Evolutionary conservation across 345 rosid species (phyloP).

Genomic region (Euphorbia tirucalli): DNA sequence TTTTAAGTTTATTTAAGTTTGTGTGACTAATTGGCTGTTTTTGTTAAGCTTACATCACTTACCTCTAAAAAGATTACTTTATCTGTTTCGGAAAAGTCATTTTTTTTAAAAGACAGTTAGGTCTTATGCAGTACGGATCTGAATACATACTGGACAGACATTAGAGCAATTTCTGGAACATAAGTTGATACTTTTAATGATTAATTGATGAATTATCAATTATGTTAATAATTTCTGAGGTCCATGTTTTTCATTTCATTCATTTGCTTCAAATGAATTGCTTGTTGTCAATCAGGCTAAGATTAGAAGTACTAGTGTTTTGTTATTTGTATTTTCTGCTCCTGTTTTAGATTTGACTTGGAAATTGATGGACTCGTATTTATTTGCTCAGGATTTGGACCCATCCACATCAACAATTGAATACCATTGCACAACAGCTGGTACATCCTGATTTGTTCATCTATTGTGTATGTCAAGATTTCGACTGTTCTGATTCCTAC

Average conservation of each 20-base stretch:
- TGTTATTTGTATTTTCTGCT: neutral
- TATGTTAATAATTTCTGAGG: neutral
- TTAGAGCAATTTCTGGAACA: neutral
- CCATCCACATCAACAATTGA: slow-evolving; percentile 74
- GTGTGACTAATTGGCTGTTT: neutral
- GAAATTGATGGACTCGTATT: slow-evolving; percentile 14
- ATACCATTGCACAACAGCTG: slow-evolving; percentile 83
- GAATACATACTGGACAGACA: neutral
- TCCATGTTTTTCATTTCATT: neutral
- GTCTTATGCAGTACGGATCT: neutral
- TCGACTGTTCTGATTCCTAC: slow-evolving; percentile 11
- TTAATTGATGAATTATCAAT: neutral
- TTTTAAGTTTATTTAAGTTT: neutral
- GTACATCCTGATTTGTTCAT: slow-evolving; percentile 35
- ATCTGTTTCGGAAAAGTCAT: neutral
- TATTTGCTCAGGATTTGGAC: slow-evolving; percentile 57
- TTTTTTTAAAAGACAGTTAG: neutral
- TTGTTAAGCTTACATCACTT: neutral
- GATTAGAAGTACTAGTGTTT: neutral
- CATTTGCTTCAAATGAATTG: neutral
- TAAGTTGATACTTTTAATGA: neutral
- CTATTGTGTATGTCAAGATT: slow-evolving; percentile 15
- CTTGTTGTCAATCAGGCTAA: neutral
- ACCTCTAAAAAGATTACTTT: neutral
- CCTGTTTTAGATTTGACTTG: neutral